Evolutionary conservation across 768 basidiomycete species (phyloP), one percentile per base, ranked within the genome.

Genomic region (Leucocoprinus leucothites): DNA sequence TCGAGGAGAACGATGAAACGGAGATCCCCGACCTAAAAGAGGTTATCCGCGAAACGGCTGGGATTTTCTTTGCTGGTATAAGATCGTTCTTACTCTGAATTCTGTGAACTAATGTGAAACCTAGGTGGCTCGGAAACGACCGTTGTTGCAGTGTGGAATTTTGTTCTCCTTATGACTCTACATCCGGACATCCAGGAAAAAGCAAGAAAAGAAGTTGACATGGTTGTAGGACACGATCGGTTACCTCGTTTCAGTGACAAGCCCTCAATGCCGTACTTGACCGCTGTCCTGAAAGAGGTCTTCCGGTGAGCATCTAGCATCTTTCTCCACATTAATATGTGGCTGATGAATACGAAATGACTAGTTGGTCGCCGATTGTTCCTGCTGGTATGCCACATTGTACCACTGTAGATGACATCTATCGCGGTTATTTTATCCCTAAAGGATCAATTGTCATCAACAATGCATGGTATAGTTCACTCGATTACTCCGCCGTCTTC

Each of bases 11-110:
- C 9, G 45, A 40, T 1, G 56, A 43, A 26, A 31, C 44, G 5
- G 22, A 42, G 14, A n/a, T 14, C 18, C 42, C 51, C 1, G 41
- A 41, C 11, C 6, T 44, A 7, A 4, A 59, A 57, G 41, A 63
- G 51, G 57, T 50, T 57, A 43, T 50, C 57, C 21, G 62, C 58
- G 72, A 74, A 35, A 74, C 72, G 40, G 74, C 75, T 28, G 74
- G 69, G 2, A 66, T 76, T 38, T 70, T 71, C 9, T 79, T 75
- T 51, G 62, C 70, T 14, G 75, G 75, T 75, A 22, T 16, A 16
- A 41, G 9, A 11, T 49, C 2, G 4, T n/a, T 40, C 19, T n/a
- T 41, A 16, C 31, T 28, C 31, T 5, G 5, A 31, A 31, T 13
- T 41, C 14, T 41, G 16, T n/a, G 13, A 5, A n/a, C 40, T 16